These are phyloP conservation scores for Tylopilus intermedius DNA, from an alignment of 768 basidiomycete species.

Conservation along the genomic window DNA sequence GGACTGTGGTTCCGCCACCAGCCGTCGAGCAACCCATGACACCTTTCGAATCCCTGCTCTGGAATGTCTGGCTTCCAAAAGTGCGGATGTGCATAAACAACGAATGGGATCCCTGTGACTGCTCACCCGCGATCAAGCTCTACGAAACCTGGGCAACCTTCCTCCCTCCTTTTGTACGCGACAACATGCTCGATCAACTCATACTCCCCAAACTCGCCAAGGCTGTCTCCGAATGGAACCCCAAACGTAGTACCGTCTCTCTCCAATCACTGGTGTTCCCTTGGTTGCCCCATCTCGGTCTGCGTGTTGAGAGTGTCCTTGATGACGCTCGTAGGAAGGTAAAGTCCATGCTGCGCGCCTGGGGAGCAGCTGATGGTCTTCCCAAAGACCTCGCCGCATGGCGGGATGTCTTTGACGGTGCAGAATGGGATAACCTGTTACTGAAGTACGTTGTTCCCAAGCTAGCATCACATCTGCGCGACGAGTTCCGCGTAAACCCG, in stretches of 20 bases:
- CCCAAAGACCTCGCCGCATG: conserved; percentile 75
- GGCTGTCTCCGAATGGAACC: conserved; percentile 80
- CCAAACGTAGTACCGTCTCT: conserved; percentile 50
- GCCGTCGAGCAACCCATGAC: conserved; percentile 70
- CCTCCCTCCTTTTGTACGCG: conserved; percentile 84
- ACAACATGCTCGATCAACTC: conserved; percentile 94
- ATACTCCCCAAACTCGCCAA: conserved; percentile 88
- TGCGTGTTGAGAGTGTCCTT: conserved; percentile 77
- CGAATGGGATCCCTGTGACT: conserved; percentile 76
- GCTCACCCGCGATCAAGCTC: conserved; percentile 71
- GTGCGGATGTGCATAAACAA: conserved; percentile 94
- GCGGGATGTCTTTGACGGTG: conserved; percentile 76
- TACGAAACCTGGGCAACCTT: conserved; percentile 87
- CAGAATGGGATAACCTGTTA: conserved; percentile 88
- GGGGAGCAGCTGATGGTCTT: conserved; percentile 67
- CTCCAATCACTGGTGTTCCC: conserved; percentile 87
- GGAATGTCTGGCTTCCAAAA: conserved; percentile 94
- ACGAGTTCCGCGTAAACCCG: conserved; percentile 88
- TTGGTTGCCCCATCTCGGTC: conserved; percentile 87
- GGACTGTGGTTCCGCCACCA: conserved; percentile 28
- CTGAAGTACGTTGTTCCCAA: conserved; percentile 92
- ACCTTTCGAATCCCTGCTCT: conserved; percentile 88
- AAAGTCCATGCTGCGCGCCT: conserved; percentile 68
- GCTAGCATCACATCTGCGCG: conserved; percentile 74
- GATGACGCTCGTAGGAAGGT: conserved; percentile 85